Evolutionary conservation across 768 basidiomycete genomes (phyloP).

Genomic region (Mycena olivaceomarginata): DNA sequence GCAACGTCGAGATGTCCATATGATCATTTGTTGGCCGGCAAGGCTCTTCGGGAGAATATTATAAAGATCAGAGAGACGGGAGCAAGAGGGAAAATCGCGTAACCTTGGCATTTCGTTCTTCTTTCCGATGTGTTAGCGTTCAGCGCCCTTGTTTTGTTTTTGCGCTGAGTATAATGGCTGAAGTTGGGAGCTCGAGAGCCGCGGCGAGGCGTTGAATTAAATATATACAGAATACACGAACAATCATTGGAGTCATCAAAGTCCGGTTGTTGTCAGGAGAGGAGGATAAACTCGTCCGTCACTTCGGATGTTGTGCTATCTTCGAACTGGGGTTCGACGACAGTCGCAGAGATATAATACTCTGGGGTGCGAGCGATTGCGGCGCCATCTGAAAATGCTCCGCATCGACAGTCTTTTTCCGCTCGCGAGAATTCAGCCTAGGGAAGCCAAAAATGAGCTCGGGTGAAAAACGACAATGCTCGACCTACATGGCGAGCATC

Average conservation of each 20-base stretch:
- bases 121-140: too few relatives aligned
- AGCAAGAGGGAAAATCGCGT: too few relatives aligned
- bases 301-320: neutral
- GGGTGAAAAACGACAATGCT: neutral
- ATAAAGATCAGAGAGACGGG: too few relatives aligned
- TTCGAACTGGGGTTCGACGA: neutral
- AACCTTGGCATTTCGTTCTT: too few relatives aligned
- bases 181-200: neutral
- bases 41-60: too few relatives aligned
- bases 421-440: slow-evolving; percentile 14
- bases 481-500: slow-evolving; percentile 32
- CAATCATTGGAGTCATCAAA: slow-evolving; percentile 1
- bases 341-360: neutral
- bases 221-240: neutral
- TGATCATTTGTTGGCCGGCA: too few relatives aligned
- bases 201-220: neutral
- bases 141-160: too few relatives aligned
- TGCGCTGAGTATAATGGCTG: too few relatives aligned
- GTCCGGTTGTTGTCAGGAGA: neutral
- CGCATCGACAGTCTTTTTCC: neutral
- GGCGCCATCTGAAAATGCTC: neutral
- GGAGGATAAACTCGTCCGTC: neutral
- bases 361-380: neutral
- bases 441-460: neutral
- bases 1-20: too few relatives aligned